Percentiles rank a stretch among this genome's conserved stretches.
phyloP scores from a whole-genome alignment of 331 rosid genomes.

The Saraca asoca region DNA sequence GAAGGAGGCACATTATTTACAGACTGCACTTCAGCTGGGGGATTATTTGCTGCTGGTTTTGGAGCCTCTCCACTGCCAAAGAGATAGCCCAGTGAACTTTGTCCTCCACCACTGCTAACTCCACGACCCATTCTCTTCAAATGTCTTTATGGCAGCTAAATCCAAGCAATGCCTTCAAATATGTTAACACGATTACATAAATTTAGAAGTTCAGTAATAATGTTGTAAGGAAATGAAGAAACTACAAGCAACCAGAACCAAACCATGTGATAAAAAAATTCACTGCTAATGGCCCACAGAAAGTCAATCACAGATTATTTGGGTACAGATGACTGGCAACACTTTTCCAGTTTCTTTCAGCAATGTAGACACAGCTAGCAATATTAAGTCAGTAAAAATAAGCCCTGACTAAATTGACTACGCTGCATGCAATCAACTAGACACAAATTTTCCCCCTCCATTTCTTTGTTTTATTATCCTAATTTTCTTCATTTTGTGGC shows the following conservation, averaged over 20 bases:
- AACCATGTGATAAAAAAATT: slow-evolving; percentile 7
- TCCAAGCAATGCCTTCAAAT: slow-evolving; percentile 26
- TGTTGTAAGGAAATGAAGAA: background rate
- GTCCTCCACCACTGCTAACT: slow-evolving; percentile 97
- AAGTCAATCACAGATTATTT: slow-evolving; percentile 3
- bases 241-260: background rate
- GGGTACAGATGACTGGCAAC: slow-evolving; percentile 25
- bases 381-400: background rate
- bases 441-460: background rate
- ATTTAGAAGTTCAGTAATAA: slow-evolving; percentile 13
- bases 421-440: slow-evolving; percentile 25
- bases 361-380: background rate
- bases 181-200: slow-evolving; percentile 22
- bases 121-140: slow-evolving; percentile 91
- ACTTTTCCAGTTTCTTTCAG: background rate
- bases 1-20: slow-evolving; percentile 50
- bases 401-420: slow-evolving; percentile 10
- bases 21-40: slow-evolving; percentile 49
- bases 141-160: slow-evolving; percentile 29
- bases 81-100: slow-evolving; percentile 94
- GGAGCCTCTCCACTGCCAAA: slow-evolving; percentile 94
- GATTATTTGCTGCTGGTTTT: slow-evolving; percentile 54
- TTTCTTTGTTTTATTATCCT: slow-evolving; percentile 9
- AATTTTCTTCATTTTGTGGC: slow-evolving; percentile 10
- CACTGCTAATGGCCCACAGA: background rate